These are phyloP conservation scores for Bromus sterilis DNA, from an alignment of 176 grass and related monocot genomes.

Conservation along the genomic window DNA sequence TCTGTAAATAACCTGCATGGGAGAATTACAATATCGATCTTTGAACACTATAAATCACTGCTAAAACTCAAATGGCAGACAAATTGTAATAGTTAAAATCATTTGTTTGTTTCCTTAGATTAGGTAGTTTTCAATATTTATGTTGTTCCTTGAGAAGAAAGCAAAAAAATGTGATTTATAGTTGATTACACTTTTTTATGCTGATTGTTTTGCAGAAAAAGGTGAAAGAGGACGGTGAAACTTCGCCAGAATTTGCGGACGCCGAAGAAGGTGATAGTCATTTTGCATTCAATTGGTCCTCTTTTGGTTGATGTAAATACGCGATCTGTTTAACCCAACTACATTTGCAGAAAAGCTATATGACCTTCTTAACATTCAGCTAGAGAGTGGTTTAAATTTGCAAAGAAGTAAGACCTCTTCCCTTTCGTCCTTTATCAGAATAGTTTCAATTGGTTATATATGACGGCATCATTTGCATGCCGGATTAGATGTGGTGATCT, in stretches of 20 bases:
- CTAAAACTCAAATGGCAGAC: not conserved
- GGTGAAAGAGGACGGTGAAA: constrained; percentile 47
- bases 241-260: constrained; percentile 85
- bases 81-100: not conserved
- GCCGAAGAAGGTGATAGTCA: constrained; percentile 51
- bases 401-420: constrained; percentile 61
- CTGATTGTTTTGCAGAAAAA: constrained; percentile 55
- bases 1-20: not conserved
- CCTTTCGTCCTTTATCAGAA: not conserved
- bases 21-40: not conserved
- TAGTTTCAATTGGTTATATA: not conserved
- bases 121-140: not conserved
- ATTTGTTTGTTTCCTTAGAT: not conserved
- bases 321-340: not conserved
- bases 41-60: not conserved
- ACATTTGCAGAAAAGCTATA: constrained; percentile 72
- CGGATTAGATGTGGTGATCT: not conserved
- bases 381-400: constrained; percentile 86
- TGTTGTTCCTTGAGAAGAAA: not conserved
- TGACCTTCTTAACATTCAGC: constrained; percentile 68
- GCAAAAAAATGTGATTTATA: not conserved
- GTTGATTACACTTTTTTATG: not conserved
- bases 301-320: not conserved
- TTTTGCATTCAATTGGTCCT: not conserved
- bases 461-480: not conserved